Conservation (phyloP, 768 basidiomycete species). For the Naganishia vishniacii region DNA sequence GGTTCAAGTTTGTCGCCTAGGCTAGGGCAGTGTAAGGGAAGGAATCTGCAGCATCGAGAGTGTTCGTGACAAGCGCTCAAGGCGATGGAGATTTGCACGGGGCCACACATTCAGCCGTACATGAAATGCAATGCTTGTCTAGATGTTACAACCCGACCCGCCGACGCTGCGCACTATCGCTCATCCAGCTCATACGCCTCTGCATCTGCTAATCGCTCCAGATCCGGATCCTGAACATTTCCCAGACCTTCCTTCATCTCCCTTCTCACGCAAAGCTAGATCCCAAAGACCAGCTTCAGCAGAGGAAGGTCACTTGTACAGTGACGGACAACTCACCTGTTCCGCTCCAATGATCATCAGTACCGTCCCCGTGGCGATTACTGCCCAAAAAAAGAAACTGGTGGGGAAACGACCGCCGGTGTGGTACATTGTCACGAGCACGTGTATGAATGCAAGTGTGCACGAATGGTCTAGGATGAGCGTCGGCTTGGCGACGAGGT, state of each 20-base stretch:
- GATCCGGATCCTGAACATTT: slow-evolving; percentile 22
- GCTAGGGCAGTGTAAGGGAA: too few relatives aligned
- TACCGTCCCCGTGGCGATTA: slow-evolving; percentile 66
- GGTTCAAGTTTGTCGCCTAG: slow-evolving; percentile 25
- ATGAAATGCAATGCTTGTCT: background rate
- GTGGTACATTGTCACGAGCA: slow-evolving; percentile 90
- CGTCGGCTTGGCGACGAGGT: slow-evolving; percentile 81
- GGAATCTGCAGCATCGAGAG: too few relatives aligned
- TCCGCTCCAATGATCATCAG: slow-evolving; percentile 75
- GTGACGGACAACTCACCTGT: slow-evolving; percentile 61
- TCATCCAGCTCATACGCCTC: slow-evolving; percentile 26
- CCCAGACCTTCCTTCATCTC: slow-evolving; percentile 38
- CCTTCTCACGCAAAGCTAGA: slow-evolving; percentile 37
- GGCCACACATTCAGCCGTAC: too few relatives aligned
- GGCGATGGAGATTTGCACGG: too few relatives aligned
- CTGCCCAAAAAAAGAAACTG: slow-evolving; percentile 85
- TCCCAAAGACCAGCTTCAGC: too few relatives aligned
- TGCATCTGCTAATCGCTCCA: slow-evolving; percentile 12
- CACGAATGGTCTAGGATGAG: slow-evolving; percentile 90
- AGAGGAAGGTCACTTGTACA: too few relatives aligned
- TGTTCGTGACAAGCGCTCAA: too few relatives aligned
- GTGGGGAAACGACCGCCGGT: slow-evolving; percentile 66
- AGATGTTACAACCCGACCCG: background rate
- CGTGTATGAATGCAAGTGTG: slow-evolving; percentile 83
- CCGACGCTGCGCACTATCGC: background rate